Evolutionary conservation across 176 grass and related monocot species (phyloP), one percentile per base, ranked within the genome.

Genomic region (Musa itinerans): DNA sequence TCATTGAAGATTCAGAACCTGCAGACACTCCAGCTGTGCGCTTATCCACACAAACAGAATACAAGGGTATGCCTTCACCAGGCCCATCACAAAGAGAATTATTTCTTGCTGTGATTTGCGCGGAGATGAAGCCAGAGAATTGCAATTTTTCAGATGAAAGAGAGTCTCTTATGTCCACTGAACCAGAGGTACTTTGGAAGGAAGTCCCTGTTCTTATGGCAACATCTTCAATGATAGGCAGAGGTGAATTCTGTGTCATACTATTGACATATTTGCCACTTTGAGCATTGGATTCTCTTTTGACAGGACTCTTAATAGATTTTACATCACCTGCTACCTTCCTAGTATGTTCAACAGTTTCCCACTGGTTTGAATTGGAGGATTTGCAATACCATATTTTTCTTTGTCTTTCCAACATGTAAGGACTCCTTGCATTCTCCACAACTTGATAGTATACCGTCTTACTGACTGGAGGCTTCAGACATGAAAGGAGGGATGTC

Each of bases 401-500:
- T 65, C 85, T 83, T 57, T 87, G 85, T 65, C 85, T 87, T 76
- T 87, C 85, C 54, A 87, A 74, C 81, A 73, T 87, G 27, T 80
- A 81, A 73, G 85, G 80, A 23, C 87, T 85, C 69, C 89, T 86
- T 78, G 88, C 67, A 83, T 87, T 86, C 79, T 93, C 90, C 79
- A 98, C 80, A 86, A 86, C 90, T 85, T 93, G 82, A 78, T 91
- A 91, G 68, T 87, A 89, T 11, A 91, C 79, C 82, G 82, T 81
- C 87, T 91, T 98, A 49, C 88, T 81, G 65, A 98, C 90, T 43
- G 95, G 90, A 73, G 88, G 84, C 78, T 98, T 91, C 68, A 98
- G 79, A 77, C 85, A 93, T 74, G 82, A 73, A 71, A 93, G 82
- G 56, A 98, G 84, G 72, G 90, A 79, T 66, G 82, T 75, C 84